A percentile compares a stretch with the other conserved stretches of the same genome.
Conservation (phyloP, 2,329 filamentous ascomycete species). For the Apiospora koreana region DNA sequence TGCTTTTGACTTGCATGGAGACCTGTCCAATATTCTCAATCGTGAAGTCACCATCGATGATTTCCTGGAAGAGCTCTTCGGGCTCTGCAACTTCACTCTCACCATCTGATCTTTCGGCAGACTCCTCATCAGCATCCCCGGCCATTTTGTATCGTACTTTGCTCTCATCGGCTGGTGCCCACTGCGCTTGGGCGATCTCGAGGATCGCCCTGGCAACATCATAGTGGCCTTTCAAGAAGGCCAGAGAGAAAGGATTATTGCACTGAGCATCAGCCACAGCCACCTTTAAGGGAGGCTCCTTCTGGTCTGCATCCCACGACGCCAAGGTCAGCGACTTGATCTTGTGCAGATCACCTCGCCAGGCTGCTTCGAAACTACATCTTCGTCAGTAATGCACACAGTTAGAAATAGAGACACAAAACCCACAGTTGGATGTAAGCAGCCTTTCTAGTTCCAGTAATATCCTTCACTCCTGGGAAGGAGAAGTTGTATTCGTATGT, state of each 20-base stretch:
- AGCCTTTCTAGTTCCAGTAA: conserved; percentile 53
- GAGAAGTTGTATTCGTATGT: conserved; percentile 51
- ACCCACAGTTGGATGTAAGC: conserved; percentile 67
- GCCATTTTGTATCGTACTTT: conserved; percentile 50
- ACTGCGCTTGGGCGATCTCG: conserved; percentile 71
- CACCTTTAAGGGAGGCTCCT: conserved; percentile 64
- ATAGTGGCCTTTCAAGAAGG: conserved; percentile 65
- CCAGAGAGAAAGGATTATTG: conserved; percentile 67
- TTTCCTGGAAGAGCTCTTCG: conserved; percentile 49
- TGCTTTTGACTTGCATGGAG: conserved; percentile 67
- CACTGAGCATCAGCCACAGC: conserved; percentile 53
- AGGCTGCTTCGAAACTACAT: conserved; percentile 69
- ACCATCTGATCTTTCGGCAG: conserved; percentile 38
- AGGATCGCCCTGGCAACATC: conserved; percentile 66
- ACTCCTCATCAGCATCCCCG: conserved; percentile 36
- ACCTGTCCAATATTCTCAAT: conserved; percentile 75
- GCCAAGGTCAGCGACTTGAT: conserved; percentile 66
- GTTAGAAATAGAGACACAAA: neutral
- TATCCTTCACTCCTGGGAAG: conserved; percentile 56
- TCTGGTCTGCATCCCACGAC: conserved; percentile 54
- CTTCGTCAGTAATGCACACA: neutral
- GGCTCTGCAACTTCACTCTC: conserved; percentile 39
- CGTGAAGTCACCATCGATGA: conserved; percentile 69
- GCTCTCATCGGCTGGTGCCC: conserved; percentile 55
- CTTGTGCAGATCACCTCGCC: conserved; percentile 65